A percentile compares a stretch with the other conserved stretches of the same genome.
phyloP scores from a whole-genome alignment of 805 yeast genomes.

The Kuraishia hungarica region DNA sequence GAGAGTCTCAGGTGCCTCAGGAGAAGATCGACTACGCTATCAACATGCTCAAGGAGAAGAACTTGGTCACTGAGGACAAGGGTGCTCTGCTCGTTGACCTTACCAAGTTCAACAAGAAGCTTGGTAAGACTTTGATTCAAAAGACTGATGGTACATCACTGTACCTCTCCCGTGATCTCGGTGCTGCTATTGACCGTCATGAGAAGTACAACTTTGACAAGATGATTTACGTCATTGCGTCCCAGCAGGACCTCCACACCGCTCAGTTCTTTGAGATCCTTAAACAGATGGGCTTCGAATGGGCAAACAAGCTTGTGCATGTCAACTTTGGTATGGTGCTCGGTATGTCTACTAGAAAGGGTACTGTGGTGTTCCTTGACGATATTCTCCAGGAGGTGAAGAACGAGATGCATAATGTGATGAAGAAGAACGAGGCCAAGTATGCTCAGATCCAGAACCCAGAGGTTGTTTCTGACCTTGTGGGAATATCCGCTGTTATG shows the following conservation, averaged over 20 bases:
- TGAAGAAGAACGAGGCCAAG: conserved; percentile 86
- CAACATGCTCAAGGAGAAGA: conserved; percentile 52
- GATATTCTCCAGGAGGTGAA: conserved; percentile 88
- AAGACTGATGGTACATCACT: conserved; percentile 94
- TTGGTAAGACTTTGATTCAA: conserved; percentile 88
- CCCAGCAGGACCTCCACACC: conserved; percentile 91
- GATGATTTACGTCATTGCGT: conserved; percentile 92
- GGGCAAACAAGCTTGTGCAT: conserved; percentile 71
- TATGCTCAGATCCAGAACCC: conserved; percentile 92
- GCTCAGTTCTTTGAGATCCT: conserved; percentile 93
- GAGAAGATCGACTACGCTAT: conserved; percentile 62
- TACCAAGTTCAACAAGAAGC: conserved; percentile 69
- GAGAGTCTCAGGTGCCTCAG: conserved; percentile 88
- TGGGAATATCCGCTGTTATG: conserved; percentile 97
- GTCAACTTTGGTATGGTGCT: conserved; percentile 95
- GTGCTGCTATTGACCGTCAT: conserved; percentile 90
- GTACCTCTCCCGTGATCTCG: conserved; percentile 92
- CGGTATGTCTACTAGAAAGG: conserved; percentile 98
- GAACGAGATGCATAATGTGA: conserved; percentile 91
- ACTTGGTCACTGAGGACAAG: conserved; percentile 72
- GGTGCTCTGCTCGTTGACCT: conserved; percentile 90
- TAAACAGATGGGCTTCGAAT: conserved; percentile 80
- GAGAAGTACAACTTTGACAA: conserved; percentile 81
- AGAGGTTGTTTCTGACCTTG: conserved; percentile 87
- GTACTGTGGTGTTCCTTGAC: conserved; percentile 97